Evolutionary conservation across 331 rosid genomes (phyloP), one percentile per base, ranked within the genome.

Genomic region (Acacia pycnantha): DNA sequence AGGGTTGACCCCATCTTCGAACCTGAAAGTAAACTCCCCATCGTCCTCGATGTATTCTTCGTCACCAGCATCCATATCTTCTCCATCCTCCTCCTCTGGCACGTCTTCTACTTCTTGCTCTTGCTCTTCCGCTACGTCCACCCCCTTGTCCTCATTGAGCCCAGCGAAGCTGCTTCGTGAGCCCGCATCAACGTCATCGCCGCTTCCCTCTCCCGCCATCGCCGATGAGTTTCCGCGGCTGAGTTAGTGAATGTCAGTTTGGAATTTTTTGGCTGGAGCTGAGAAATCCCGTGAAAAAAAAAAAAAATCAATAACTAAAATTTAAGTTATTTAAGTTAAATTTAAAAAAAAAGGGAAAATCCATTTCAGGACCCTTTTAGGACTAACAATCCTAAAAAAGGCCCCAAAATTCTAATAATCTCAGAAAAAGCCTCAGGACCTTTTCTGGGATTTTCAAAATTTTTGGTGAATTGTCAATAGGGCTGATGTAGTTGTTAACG

Each of bases 1-100:
- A 27, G 95, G 97, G 74, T 90, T 89, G 61, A 84, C 87, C 5
- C 94, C 97, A 0, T 84, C 91, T 59, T 84, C 59, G 82, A 95
- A 93, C 65, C 91, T 90, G 84, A 94, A 88, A 50, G 77, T 85
- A 68, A 86, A 88, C 35, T 79, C 93, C 4, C 77, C 89, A 21
- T 86, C 93, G 11, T 81, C 94, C 21, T 87, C 92, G 8, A 58
- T 81, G 0, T 71, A 89, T 6, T 77, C 94, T 19, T 81, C 92
- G 26, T 77, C 93, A 13, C 27, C 87, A 11, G 71, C 92, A n/a
- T 80, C 90, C 50, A 70, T 84, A 1, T 84, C 85, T 3, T 70
- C 89, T 21, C 70, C 80, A 11, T 70, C 87, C 0, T 74, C 78
- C 21, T 51, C 31, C 27, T 74, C 79, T 2, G 53, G 81, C 18